These are phyloP conservation scores for Aspergillus sp. DNA, from an alignment of 2,329 filamentous ascomycete genomes.

Conservation along the genomic window DNA sequence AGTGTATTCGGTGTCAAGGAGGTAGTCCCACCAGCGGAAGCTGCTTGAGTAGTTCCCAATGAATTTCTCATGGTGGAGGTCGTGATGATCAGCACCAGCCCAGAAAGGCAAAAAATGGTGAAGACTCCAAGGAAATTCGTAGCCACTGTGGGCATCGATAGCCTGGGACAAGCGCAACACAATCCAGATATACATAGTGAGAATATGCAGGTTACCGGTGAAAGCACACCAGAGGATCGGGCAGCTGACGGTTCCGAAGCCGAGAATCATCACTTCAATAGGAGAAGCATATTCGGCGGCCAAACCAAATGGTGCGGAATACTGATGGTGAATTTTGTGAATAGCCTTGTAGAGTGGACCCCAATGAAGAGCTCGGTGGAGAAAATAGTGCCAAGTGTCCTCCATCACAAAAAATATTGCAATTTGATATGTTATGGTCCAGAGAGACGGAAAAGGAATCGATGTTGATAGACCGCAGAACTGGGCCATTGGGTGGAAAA, in stretches of 20 bases:
- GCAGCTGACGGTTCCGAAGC: conserved; percentile 71
- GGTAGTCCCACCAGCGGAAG: conserved; percentile 98
- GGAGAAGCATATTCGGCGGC: conserved; percentile 96
- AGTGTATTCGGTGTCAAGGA: conserved; percentile 86
- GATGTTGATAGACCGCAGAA: conserved; percentile 81
- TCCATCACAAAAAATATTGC: conserved; percentile 91
- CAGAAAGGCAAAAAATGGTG: conserved; percentile 95
- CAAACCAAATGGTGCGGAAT: conserved; percentile 92
- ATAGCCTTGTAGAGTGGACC: conserved; percentile 91
- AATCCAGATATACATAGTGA: conserved; percentile 99
- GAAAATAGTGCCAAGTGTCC: conserved; percentile 98
- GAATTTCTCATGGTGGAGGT: conserved; percentile 95
- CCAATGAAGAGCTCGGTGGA: conserved; percentile 86
- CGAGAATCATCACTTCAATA: conserved; percentile 92
- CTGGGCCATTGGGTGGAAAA: conserved; percentile 95
- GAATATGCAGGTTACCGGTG: conserved; percentile 80
- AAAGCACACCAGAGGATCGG: conserved; percentile 77
- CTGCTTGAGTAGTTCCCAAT: conserved; percentile 96
- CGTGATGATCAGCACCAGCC: conserved; percentile 95
- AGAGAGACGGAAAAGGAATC: conserved; percentile 78
- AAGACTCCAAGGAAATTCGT: conserved; percentile 96
- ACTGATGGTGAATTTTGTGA: conserved; percentile 99
- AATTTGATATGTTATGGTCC: conserved; percentile 86
- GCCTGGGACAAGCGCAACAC: conserved; percentile 88
- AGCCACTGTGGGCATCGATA: conserved; percentile 94